Evolutionary conservation across 2,329 filamentous ascomycete species (phyloP).

Genomic region (Metarhizium rileyi): DNA sequence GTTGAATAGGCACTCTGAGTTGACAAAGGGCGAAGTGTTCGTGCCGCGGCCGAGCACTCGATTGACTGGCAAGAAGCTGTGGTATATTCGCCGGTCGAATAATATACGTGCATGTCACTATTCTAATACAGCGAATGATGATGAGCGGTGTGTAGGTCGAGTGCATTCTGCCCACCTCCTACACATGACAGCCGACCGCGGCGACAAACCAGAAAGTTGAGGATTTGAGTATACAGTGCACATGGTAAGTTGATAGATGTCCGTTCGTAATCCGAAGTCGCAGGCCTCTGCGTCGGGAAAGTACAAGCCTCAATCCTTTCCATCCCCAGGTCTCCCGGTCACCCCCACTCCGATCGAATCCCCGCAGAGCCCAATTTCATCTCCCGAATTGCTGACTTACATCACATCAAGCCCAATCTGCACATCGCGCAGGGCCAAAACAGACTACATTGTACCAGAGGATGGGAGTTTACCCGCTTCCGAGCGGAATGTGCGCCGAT

Average conservation of each 20-base stretch:
- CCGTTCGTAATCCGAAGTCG: background rate
- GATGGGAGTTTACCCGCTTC: background rate
- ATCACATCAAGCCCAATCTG: background rate
- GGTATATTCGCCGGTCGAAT: no score
- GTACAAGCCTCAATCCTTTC: no score
- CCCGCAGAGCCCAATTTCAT: background rate
- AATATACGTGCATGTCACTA: no score
- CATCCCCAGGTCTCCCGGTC: background rate
- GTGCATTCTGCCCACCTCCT: no score
- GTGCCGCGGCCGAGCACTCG: no score
- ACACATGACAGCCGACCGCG: no score
- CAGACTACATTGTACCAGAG: no score
- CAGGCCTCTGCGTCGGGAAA: background rate
- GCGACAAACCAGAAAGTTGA: background rate
- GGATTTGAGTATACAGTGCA: background rate
- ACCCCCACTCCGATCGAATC: background rate
- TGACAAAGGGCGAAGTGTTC: no score
- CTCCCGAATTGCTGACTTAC: background rate
- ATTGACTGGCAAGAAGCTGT: no score
- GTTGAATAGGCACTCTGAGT: no score
- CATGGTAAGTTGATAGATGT: background rate
- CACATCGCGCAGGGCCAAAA: background rate
- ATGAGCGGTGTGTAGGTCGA: no score
- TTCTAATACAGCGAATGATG: no score
- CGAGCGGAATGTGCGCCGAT: background rate